Evolutionary conservation across 2,329 filamentous ascomycete species (phyloP), one percentile per base, ranked within the genome.

Genomic region (Sporothrix mexicana): DNA sequence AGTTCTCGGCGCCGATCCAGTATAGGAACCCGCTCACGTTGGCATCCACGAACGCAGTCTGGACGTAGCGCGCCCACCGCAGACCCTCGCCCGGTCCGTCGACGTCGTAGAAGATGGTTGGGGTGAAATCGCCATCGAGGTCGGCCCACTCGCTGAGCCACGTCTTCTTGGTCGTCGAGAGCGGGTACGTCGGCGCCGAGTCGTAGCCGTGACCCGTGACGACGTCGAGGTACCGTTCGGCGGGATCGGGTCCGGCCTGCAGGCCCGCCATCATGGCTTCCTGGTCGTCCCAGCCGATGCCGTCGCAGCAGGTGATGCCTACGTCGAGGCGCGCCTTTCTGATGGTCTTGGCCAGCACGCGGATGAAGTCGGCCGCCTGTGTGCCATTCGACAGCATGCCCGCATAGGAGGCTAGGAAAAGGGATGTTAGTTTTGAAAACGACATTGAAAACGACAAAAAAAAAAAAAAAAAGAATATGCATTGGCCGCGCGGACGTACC

Each of bases 1-100:
- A 64, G n/a, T 64, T 64, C 61, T 64, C 61, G 61, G 61, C 61
- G 41, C 61, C 61, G 61, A 64, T 64, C 61, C 61, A 64, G 41
- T 64, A 64, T n/a, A 64, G 41, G 61, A 64, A 64, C 3, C 61
- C 61, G 41, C 41, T 47, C n/a, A 64, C 61, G 41, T 64, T 64
- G 30, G 61, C 61, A n/a, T 47, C 13, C n/a, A 64, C 61, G 25
- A 64, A 64, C 2, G 61, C 61, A 20, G 17, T 23, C 61, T 64
- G 61, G 7, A 64, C 61, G 41, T 64, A 23, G 61, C 61, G 61
- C 3, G 61, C 61, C 61, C 61, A 64, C 41, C 41, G 30, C 61
- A 64, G 3, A 41, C 61, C 61, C n/a, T 64, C 61, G n/a, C 61
- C 61, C 0, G 61, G 61, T 10, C 61, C 61, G n/a, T 64, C 17